Percentiles rank a stretch among this genome's conserved stretches.
phyloP scores from a whole-genome alignment of 192 early-diverging fungal species.

The Coemansia sp. region DNA sequence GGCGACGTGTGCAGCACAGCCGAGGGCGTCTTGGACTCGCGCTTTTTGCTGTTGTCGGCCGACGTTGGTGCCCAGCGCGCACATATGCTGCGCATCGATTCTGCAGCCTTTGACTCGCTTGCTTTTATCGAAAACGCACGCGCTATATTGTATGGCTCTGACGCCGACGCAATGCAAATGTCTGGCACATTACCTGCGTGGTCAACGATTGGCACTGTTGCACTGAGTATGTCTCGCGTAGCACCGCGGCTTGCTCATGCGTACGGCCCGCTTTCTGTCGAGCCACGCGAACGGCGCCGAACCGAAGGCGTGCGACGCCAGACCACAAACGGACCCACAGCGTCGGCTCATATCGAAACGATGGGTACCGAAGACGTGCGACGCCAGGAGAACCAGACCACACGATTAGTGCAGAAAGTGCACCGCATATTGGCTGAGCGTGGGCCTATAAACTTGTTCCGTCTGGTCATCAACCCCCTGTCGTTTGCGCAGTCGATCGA shows the following conservation, averaged over 20 bases:
- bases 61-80: slow-evolving; percentile 76
- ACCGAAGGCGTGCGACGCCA: background rate
- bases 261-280: slow-evolving; percentile 55
- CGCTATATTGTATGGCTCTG: slow-evolving; percentile 49
- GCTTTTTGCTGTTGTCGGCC: slow-evolving; percentile 70
- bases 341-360: slow-evolving; percentile 48
- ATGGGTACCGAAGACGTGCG: slow-evolving; percentile 71
- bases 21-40: slow-evolving; percentile 90
- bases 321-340: background rate
- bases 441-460: slow-evolving; percentile 72
- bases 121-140: slow-evolving; percentile 71
- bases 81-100: slow-evolving; percentile 72
- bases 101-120: slow-evolving; percentile 71
- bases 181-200: slow-evolving; percentile 57
- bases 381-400: slow-evolving; percentile 84
- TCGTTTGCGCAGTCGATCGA: slow-evolving; percentile 94
- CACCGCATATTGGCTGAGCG: slow-evolving; percentile 58
- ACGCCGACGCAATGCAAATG: slow-evolving; percentile 53
- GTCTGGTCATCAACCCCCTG: slow-evolving; percentile 84
- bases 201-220: slow-evolving; percentile 59
- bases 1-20: slow-evolving; percentile 69
- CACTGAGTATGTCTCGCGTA: slow-evolving; percentile 53
- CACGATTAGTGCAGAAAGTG: slow-evolving; percentile 73
- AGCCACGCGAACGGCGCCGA: slow-evolving; percentile 25
- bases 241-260: slow-evolving; percentile 77